phyloP scores from a whole-genome alignment of 2,329 filamentous ascomycete species.

The Cladophialophora carrionii region DNA sequence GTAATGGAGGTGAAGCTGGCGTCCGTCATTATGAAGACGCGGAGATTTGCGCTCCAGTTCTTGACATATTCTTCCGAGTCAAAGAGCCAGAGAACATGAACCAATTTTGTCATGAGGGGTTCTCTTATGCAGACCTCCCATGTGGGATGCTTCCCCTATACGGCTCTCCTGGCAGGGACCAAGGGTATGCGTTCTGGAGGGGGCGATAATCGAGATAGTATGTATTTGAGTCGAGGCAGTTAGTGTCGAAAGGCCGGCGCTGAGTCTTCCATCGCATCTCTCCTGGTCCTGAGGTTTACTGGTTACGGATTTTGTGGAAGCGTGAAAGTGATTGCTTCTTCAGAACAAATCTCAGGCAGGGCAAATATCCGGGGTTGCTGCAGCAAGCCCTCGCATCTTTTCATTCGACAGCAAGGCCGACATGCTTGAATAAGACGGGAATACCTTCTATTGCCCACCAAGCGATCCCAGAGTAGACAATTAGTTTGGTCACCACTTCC shows the following conservation, averaged over 20 bases:
- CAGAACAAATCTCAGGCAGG: background rate
- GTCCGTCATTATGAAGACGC: background rate
- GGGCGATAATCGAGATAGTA: background rate
- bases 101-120: background rate
- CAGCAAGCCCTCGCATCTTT: background rate
- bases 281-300: background rate
- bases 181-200: background rate
- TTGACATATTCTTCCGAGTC: background rate
- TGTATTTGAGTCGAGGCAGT: background rate
- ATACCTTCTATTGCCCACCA: constrained; percentile 78
- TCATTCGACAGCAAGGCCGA: constrained; percentile 33
- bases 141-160: background rate
- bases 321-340: background rate
- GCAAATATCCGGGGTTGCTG: background rate
- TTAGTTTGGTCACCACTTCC: constrained; percentile 95
- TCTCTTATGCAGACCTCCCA: too few species aligned
- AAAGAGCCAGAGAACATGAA: background rate
- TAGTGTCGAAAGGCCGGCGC: background rate
- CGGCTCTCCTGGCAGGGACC: background rate
- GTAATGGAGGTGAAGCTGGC: background rate
- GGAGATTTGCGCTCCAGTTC: background rate
- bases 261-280: background rate
- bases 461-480: constrained; percentile 93
- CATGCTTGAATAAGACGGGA: constrained; percentile 68
- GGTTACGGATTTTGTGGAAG: background rate